These are phyloP conservation scores for Cinnamomum micranthum DNA, from an alignment of 164 flowering plant genomes.

Conservation along the genomic window DNA sequence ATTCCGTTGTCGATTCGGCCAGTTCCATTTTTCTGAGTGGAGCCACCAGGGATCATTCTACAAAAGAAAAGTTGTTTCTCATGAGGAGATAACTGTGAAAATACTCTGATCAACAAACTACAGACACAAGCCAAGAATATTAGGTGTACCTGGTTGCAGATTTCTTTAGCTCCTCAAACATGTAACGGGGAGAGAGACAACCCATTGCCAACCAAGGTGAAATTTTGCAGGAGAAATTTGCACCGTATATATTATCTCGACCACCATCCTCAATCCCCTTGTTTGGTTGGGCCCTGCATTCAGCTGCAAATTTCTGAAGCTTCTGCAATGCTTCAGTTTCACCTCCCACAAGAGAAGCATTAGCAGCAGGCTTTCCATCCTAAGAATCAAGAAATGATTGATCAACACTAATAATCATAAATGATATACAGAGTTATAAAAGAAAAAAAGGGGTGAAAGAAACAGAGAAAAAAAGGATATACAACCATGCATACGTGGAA, in stretches of 20 bases:
- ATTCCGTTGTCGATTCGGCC: conserved; percentile 49
- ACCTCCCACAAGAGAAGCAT: conserved; percentile 78
- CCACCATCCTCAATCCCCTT: conserved; percentile 42
- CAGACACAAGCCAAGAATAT: background rate
- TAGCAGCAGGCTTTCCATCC: conserved; percentile 67
- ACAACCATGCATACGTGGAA: too few relatives aligned
- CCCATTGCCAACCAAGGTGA: conserved; percentile 96
- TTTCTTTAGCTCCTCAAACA: conserved; percentile 89
- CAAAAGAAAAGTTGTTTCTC: conserved; percentile 12
- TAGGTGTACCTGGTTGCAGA: conserved; percentile 47
- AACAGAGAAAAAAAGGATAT: too few relatives aligned
- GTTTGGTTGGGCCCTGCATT: conserved; percentile 72
- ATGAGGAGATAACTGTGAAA: background rate
- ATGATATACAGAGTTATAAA: too few relatives aligned
- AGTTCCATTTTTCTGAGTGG: conserved; percentile 41
- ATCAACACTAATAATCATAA: background rate
- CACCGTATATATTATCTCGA: conserved; percentile 70
- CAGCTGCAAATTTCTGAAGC: conserved; percentile 71
- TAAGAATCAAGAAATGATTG: conserved; percentile 20
- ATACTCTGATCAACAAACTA: too few relatives aligned
- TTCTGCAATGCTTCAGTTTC: conserved; percentile 86
- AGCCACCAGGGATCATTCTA: conserved; percentile 52
- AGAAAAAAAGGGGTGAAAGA: too few relatives aligned
- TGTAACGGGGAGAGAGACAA: conserved; percentile 87
- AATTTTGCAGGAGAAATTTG: conserved; percentile 90